Evolutionary conservation across 2,329 filamentous ascomycete genomes (phyloP).

Genomic region (Ceratocystis cubensis): DNA sequence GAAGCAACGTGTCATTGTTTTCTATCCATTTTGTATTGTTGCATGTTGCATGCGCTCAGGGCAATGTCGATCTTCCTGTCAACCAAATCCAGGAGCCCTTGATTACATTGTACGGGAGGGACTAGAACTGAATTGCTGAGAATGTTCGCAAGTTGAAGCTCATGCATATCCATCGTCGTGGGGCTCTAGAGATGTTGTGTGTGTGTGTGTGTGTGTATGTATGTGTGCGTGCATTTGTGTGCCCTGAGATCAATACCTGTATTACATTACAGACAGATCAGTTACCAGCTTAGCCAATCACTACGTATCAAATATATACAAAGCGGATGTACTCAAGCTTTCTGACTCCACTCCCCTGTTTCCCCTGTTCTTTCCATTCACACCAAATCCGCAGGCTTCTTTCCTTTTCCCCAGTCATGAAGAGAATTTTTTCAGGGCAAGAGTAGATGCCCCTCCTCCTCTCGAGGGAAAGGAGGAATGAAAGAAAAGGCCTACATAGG

Average conservation of each 20-base stretch:
- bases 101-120: background rate
- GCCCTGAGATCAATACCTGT: no score
- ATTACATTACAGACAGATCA: no score
- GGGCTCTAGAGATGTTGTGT: background rate
- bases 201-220: no score
- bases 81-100: background rate
- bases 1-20: conserved; percentile 9
- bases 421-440: no score
- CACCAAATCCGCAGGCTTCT: no score
- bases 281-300: background rate
- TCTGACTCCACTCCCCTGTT: background rate
- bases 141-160: background rate
- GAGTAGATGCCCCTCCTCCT: no score
- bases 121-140: background rate
- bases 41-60: conserved; percentile 3
- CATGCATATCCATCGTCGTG: background rate
- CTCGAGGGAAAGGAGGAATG: background rate
- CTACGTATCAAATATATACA: background rate
- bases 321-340: background rate
- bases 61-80: conserved; percentile 8
- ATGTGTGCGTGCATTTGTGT: no score
- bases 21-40: background rate
- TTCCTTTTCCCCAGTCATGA: no score
- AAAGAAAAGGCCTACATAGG: background rate
- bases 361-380: background rate